phyloP scores from a whole-genome alignment of 495 filamentous ascomycete species.

The Pseudoneurospora amorphoporcata region DNA sequence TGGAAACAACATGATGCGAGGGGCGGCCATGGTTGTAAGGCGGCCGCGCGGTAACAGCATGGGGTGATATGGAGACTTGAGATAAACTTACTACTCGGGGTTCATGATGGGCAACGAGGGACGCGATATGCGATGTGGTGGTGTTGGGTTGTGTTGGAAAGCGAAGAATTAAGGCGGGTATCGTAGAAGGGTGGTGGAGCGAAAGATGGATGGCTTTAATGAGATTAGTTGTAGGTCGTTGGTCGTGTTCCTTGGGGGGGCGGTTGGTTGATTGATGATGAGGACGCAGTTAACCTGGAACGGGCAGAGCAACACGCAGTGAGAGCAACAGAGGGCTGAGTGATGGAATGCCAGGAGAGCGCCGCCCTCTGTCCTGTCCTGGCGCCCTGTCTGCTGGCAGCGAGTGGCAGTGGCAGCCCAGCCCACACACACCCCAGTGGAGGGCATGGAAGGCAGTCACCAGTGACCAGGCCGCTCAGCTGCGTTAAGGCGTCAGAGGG shows the following conservation, averaged over 20 bases:
- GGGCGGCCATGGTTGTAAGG: background rate
- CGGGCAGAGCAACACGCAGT: background rate
- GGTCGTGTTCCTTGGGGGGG: background rate
- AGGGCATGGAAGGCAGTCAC: background rate
- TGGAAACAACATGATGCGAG: constrained; percentile 4
- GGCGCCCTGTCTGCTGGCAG: background rate
- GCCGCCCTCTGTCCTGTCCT: background rate
- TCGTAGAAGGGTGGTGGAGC: constrained; percentile 2
- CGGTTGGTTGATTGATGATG: constrained; percentile 15
- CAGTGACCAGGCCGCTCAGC: constrained; percentile 2
- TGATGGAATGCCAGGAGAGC: constrained; percentile 15
- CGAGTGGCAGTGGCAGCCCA: background rate
- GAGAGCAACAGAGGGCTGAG: background rate
- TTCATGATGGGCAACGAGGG: constrained; percentile 57
- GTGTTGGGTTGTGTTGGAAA: constrained; percentile 8
- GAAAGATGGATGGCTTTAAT: constrained; percentile 2
- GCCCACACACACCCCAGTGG: background rate
- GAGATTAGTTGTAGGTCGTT: background rate
- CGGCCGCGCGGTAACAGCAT: background rate
- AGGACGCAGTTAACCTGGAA: constrained; percentile 5
- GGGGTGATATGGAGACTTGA: background rate
- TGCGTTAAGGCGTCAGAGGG: constrained; percentile 26
- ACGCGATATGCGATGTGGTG: background rate
- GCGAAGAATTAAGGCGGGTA: constrained; percentile 3
- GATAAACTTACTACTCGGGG: constrained; percentile 76